Conservation (phyloP, 768 basidiomycete genomes). For the Rhizopogon sp. region DNA sequence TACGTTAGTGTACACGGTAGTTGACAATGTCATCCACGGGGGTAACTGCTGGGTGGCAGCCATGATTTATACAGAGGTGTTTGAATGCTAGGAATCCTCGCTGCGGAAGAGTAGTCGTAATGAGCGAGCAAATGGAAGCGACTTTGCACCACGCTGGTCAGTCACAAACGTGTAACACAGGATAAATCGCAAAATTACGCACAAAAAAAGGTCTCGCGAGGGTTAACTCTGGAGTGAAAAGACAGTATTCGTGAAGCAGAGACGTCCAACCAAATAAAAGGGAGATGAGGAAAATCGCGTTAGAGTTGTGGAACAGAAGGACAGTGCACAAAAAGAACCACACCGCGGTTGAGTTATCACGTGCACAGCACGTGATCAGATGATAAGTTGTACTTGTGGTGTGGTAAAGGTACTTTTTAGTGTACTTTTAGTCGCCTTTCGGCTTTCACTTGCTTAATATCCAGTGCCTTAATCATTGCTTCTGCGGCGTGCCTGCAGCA, state of each 20-base stretch:
- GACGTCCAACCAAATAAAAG: constrained; percentile 8
- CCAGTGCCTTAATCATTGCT: too few species aligned
- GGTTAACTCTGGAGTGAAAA: constrained; percentile 9
- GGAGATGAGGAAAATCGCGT: background rate
- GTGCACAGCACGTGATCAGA: constrained; percentile 11
- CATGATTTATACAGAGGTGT: constrained; percentile 15
- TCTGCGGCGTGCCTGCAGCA: background rate
- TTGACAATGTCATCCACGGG: constrained; percentile 62
- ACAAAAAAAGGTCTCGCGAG: constrained; percentile 1
- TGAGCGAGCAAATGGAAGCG: constrained; percentile 19
- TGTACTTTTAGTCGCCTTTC: too few species aligned
- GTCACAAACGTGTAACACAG: background rate
- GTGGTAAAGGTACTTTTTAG: too few species aligned
- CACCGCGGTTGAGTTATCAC: constrained; percentile 29
- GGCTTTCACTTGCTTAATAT: too few species aligned
- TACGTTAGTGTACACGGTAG: constrained; percentile 46
- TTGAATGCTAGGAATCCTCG: constrained; percentile 2
- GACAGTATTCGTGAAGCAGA: constrained; percentile 11
- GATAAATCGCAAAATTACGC: background rate
- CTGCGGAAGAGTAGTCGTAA: constrained; percentile 4
- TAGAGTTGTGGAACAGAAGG: background rate
- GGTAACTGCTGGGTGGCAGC: constrained; percentile 59
- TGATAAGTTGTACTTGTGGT: too few species aligned
- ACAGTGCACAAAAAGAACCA: constrained; percentile 8
- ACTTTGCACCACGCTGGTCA: constrained; percentile 8